phyloP scores from a whole-genome alignment of 352 stramenopile species.

The Globisporangium abappressorium region DNA sequence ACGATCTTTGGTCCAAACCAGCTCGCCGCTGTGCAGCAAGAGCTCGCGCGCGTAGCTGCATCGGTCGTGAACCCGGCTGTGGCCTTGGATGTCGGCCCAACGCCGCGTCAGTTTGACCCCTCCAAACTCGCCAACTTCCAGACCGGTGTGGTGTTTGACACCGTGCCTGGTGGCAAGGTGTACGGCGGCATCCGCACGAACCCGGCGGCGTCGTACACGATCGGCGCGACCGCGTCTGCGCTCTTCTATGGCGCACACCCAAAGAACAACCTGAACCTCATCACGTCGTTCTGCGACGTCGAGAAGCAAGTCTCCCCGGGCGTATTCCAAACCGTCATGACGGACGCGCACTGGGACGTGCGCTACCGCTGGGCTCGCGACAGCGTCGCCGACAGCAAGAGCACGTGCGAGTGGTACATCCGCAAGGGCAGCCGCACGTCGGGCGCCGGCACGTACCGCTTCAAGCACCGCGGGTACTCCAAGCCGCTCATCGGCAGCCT shows the following conservation, averaged over 20 bases:
- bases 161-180: constrained; percentile 15
- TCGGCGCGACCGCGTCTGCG: constrained; percentile 29
- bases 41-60: constrained; percentile 36
- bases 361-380: constrained; percentile 39
- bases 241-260: constrained; percentile 48
- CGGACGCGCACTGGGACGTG: constrained; percentile 52
- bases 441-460: constrained; percentile 35
- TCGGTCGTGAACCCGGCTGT: constrained; percentile 27
- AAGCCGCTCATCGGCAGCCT: constrained; percentile 33
- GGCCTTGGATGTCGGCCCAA: constrained; percentile 33
- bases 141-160: constrained; percentile 37
- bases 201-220: constrained; percentile 20
- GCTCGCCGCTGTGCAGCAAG: constrained; percentile 50
- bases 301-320: constrained; percentile 23
- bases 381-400: constrained; percentile 34
- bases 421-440: constrained; percentile 29
- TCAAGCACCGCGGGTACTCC: constrained; percentile 42
- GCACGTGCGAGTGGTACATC: constrained; percentile 46
- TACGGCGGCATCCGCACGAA: constrained; percentile 31
- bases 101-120: constrained; percentile 36
- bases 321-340: constrained; percentile 35
- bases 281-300: constrained; percentile 55
- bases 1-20: constrained; percentile 73
- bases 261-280: constrained; percentile 35
- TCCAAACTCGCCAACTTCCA: constrained; percentile 33